phyloP scores from a whole-genome alignment of 2,329 filamentous ascomycete species.

The Lasiodiplodia theobromae region DNA sequence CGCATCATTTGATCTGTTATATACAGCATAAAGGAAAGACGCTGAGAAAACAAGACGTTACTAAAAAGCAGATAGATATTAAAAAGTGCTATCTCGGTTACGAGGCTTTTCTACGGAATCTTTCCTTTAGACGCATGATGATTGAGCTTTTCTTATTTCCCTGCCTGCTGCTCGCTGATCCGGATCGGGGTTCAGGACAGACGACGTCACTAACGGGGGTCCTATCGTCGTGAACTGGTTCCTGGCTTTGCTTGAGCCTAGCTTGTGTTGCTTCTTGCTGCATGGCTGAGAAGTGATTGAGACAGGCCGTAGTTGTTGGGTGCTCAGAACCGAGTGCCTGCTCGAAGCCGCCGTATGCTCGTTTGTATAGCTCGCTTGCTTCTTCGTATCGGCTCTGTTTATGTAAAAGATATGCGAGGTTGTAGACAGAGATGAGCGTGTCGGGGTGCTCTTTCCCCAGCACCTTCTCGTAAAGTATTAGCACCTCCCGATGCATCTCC shows the following conservation, averaged over 20 bases:
- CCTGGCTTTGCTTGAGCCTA: background rate
- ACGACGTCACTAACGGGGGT: background rate
- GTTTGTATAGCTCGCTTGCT: background rate
- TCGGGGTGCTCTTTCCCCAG: no score
- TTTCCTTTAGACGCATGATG: background rate
- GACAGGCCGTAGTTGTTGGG: constrained; percentile 1
- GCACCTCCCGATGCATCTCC: no score
- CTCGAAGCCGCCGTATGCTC: constrained; percentile 10
- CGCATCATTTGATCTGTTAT: background rate
- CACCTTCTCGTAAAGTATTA: no score
- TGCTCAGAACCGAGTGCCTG: constrained; percentile 15
- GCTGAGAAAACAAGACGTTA: background rate
- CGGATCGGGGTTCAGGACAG: background rate
- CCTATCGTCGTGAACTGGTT: background rate
- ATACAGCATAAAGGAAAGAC: background rate
- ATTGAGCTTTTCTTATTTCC: background rate
- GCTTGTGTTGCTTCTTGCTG: constrained; percentile 16
- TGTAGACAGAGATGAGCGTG: no score
- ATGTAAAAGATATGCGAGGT: no score
- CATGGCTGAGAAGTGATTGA: constrained; percentile 9
- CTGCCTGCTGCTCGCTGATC: constrained; percentile 4
- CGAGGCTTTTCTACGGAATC: background rate
- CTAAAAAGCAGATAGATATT: background rate
- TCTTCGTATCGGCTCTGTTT: no score
- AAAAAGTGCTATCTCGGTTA: background rate